Base-by-base conservation (phyloP, 2,329 filamentous ascomycete genomes). In the Escovopsis sp. region DNA sequence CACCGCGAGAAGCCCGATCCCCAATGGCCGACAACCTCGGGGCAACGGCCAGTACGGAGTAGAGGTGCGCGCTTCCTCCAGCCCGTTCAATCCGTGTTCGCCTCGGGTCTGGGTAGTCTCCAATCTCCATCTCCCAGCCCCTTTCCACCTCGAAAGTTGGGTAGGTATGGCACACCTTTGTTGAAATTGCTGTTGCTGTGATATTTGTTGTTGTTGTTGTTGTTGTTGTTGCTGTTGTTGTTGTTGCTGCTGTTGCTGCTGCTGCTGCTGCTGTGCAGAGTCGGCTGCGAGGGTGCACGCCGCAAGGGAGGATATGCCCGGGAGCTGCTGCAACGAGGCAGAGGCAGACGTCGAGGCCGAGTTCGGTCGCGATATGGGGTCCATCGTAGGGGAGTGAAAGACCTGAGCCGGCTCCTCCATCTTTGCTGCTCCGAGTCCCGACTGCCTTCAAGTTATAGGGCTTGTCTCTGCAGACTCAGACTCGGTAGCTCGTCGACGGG, bases 321-420 rank as follows among this genome's bases (percentile, higher is more conserved):
- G 62, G 33, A 72, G 55, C 35, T 72, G 68, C 13, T 62, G 59
- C 43, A 62, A 37, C 24, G 54, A 53, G 27, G 64, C 53, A 13
- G 66, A 66, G 14, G 60, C 61, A 15, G 64, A 60, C 1, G 67
- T 66, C 4, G 71, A 69, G 3, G 66, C 65, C 29, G 70, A 70
- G 49, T 62, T 66, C 16, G 67, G 67, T 48, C 66, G 62, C 27
- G 71, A 70, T 44, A 70, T 65, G 14, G 66, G 60, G 47, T 75
- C 71, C 35, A 65, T 53, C 9, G 57, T 55, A 31, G 62, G 58
- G 32, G 61, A 53, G 34, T 63, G 54, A 36, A 66, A 53, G 38
- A 60, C 50, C 41, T 64, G 62, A 29, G 58, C 48, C 43, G 59
- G 61, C 48, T 72, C 68, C 51, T 72, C 70, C 66, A 72, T 71